Base-by-base conservation (phyloP, 352 stramenopile species). In the Globisporangium nagaii region DNA sequence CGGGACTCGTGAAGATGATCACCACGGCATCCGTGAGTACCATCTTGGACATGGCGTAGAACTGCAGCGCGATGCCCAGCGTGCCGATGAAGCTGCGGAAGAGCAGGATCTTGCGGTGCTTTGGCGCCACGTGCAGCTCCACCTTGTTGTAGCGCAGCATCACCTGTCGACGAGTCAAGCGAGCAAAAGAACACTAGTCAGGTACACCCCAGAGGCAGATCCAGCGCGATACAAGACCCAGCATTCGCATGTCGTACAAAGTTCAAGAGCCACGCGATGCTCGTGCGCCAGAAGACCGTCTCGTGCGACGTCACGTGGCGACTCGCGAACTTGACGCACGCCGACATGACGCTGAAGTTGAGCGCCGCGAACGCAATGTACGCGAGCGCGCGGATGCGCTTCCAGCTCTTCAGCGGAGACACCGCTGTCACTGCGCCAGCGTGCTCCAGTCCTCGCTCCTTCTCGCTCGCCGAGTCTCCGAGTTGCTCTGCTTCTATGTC, bases 1-100 rank as follows among this genome's bases (percentile, higher is more conserved):
- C 72, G 0, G 79, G 79, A 11, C 61, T 81, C 13, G 73, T 84
- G 30, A 86, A 84, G 32, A 86, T 79, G 62, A 90, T 75, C 9
- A 85, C 76, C 11, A 72, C 71, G 13, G 77, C 79, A 44, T 90
- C 79, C 0, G 79, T 80, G 22, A 90, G 64, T n/a, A 87, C 77
- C 79, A 90, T 90, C 53, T 88, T 68, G 4, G 76, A 74, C 37
- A 88, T 66, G 1, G 76, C 71, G 42, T 85, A 90, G 52, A 84
- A 87, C 17, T 63, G 54, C 28, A 88, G 60, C 13, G 65, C 72
- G 19, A 88, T 64, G 19, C 69, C 66, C 19, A 82, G 19, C 22
- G 75, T 80, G 41, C 77, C 77, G 47, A 82, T 63, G 34, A 84
- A 53, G 49, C 70, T 80, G 4, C 76, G 74, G 24, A 85, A 69